Evolutionary conservation across 176 grass and related monocot species (phyloP).

Genomic region (Paspalum notatum): DNA sequence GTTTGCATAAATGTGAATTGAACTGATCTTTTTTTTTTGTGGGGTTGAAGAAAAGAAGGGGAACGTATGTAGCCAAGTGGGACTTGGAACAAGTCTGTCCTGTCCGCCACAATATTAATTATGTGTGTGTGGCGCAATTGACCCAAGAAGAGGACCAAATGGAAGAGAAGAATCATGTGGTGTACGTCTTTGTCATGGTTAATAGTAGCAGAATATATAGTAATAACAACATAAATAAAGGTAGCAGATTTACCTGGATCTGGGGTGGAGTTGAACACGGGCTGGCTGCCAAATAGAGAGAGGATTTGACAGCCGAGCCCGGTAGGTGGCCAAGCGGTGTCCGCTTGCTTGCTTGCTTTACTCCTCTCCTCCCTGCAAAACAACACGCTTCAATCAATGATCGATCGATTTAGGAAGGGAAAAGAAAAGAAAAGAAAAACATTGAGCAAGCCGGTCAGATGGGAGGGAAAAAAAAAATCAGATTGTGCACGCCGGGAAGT

Average conservation of each 20-base stretch:
- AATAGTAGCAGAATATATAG: conserved; percentile 8
- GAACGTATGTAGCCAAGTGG: background rate
- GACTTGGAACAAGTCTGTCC: background rate
- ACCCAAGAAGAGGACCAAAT: background rate
- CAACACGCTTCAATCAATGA: too few relatives aligned
- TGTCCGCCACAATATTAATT: background rate
- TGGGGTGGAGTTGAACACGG: conserved; percentile 26
- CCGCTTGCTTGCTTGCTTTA: background rate
- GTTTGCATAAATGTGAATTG: conserved; percentile 28
- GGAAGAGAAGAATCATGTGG: background rate
- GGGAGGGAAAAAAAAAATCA: background rate
- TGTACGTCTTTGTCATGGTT: conserved; percentile 38
- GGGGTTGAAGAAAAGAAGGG: background rate
- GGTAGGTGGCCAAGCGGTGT: background rate
- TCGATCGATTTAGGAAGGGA: background rate
- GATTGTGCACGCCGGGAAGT: too few relatives aligned
- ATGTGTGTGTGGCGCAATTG: conserved; percentile 11
- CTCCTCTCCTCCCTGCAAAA: conserved; percentile 33
- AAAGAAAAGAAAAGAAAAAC: background rate
- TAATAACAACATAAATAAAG: background rate
- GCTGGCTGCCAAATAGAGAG: conserved; percentile 48
- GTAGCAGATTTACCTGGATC: conserved; percentile 15
- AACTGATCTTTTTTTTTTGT: background rate
- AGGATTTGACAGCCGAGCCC: conserved; percentile 67
- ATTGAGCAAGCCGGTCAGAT: background rate